Percentiles rank a stretch among this genome's conserved stretches.
phyloP scores from a whole-genome alignment of 345 rosid species.

The Aurinia saxatilis region DNA sequence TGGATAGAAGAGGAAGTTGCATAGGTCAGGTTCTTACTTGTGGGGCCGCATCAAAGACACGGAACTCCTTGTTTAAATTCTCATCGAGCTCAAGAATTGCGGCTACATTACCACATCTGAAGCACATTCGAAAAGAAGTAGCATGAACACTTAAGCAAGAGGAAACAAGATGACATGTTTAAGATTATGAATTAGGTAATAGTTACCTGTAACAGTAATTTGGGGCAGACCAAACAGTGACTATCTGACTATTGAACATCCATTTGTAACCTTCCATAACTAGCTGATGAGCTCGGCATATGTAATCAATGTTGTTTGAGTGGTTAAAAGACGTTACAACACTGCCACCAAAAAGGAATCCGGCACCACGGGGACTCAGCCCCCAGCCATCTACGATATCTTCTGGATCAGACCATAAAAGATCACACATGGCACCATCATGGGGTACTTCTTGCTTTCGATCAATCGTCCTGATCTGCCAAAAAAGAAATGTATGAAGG shows the following conservation, averaged over 20 bases:
- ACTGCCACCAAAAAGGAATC: constrained; percentile 76
- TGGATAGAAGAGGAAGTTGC: background rate
- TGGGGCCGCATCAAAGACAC: constrained; percentile 83
- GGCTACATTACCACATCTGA: constrained; percentile 89
- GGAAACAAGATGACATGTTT: background rate
- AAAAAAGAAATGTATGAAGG: constrained; percentile 6
- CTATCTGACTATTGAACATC: constrained; percentile 85
- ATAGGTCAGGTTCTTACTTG: constrained; percentile 35
- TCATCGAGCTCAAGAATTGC: constrained; percentile 86
- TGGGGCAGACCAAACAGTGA: constrained; percentile 98
- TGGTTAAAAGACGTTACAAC: constrained; percentile 80
- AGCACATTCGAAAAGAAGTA: constrained; percentile 22
- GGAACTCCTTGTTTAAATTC: constrained; percentile 59
- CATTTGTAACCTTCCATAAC: constrained; percentile 96
- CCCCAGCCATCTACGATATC: constrained; percentile 97
- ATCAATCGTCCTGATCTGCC: constrained; percentile 79
- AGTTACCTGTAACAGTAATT: constrained; percentile 88
- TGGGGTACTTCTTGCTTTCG: constrained; percentile 97
- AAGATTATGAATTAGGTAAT: background rate
- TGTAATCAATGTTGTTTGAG: constrained; percentile 71
- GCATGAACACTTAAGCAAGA: constrained; percentile 1
- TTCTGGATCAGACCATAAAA: constrained; percentile 96
- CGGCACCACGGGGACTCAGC: constrained; percentile 92
- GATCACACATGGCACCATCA: constrained; percentile 98
- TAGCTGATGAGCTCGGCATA: constrained; percentile 90